These are phyloP conservation scores for Penicillium sp. DNA, from an alignment of 2,329 filamentous ascomycete genomes.

Conservation along the genomic window DNA sequence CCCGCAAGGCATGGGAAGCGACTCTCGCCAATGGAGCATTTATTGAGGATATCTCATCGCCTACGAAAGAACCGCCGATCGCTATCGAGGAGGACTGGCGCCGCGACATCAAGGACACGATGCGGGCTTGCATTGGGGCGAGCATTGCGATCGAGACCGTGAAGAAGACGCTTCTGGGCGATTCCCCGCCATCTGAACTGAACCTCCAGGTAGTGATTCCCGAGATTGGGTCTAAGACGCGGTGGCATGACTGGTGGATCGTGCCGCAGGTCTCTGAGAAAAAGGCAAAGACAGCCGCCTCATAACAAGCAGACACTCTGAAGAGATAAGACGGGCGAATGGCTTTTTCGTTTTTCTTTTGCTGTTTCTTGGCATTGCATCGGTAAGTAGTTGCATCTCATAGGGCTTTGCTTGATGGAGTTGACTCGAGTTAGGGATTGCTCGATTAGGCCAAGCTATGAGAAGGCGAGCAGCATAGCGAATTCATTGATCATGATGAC, in stretches of 20 bases:
- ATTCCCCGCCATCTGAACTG: conserved; percentile 12
- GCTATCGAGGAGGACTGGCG: conserved; percentile 65
- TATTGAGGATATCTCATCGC: conserved; percentile 19
- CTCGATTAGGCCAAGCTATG: not conserved
- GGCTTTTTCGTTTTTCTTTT: not conserved
- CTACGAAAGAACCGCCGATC: conserved; percentile 31
- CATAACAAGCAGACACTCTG: not conserved
- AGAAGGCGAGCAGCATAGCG: not conserved
- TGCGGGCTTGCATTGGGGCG: conserved; percentile 71
- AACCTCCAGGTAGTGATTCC: conserved; percentile 41
- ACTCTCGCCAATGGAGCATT: conserved; percentile 44
- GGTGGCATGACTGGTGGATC: conserved; percentile 50
- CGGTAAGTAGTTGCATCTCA: not conserved
- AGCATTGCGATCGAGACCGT: conserved; percentile 65
- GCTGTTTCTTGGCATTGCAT: not conserved
- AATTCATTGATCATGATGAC: not conserved
- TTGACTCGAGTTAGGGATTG: not conserved
- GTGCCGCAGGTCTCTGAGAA: conserved; percentile 43
- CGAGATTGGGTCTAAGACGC: conserved; percentile 40
- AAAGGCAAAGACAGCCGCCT: conserved; percentile 9
- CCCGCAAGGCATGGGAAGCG: conserved; percentile 48
- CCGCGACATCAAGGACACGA: conserved; percentile 59
- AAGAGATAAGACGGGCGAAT: not conserved
- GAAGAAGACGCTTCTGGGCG: conserved; percentile 55
- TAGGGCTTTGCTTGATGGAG: not conserved